Percentiles rank a stretch among this genome's conserved stretches.
These are phyloP conservation scores for Lentinula raphanica DNA, from an alignment of 768 basidiomycete genomes.

Conservation along the genomic window DNA sequence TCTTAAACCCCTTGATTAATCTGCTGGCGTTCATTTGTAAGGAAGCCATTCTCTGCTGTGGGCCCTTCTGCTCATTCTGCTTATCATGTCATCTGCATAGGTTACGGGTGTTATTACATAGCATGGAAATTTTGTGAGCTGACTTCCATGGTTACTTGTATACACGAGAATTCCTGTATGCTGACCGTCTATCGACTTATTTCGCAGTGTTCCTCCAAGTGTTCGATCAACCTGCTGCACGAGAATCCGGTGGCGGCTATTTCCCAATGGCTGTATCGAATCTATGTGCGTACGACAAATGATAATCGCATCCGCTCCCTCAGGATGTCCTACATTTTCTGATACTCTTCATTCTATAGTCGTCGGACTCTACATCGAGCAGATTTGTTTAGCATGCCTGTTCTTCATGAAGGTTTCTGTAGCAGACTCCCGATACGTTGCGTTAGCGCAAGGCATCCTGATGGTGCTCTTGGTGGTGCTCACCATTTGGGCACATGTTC, in stretches of 20 bases:
- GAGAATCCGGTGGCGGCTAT: slow-evolving; percentile 42
- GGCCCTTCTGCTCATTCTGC: neutral
- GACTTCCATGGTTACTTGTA: neutral
- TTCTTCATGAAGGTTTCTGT: slow-evolving; percentile 56
- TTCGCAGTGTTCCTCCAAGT: slow-evolving; percentile 44
- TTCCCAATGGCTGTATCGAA: slow-evolving; percentile 46
- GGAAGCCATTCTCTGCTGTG: slow-evolving; percentile 8
- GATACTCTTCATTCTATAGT: slow-evolving; percentile 34
- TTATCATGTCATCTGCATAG: slow-evolving; percentile 15
- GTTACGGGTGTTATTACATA: slow-evolving; percentile 52
- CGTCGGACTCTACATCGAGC: slow-evolving; percentile 68
- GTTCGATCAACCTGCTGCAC: slow-evolving; percentile 46
- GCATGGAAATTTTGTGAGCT: slow-evolving; percentile 52
- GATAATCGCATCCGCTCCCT: neutral
- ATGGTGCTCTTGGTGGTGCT: slow-evolving; percentile 57
- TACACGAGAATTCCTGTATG: too few species aligned
- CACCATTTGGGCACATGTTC: slow-evolving; percentile 40
- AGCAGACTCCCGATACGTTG: slow-evolving; percentile 22
- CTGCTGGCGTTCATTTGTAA: slow-evolving; percentile 53
- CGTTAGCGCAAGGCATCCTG: slow-evolving; percentile 40
- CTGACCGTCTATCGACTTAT: neutral
- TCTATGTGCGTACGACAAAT: slow-evolving; percentile 32
- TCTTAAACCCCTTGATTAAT: slow-evolving; percentile 64
- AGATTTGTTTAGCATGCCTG: slow-evolving; percentile 57
- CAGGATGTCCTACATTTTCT: slow-evolving; percentile 17